Evolutionary conservation across 805 yeast genomes (phyloP).

Genomic region (Kodamaea kakaduensis): DNA sequence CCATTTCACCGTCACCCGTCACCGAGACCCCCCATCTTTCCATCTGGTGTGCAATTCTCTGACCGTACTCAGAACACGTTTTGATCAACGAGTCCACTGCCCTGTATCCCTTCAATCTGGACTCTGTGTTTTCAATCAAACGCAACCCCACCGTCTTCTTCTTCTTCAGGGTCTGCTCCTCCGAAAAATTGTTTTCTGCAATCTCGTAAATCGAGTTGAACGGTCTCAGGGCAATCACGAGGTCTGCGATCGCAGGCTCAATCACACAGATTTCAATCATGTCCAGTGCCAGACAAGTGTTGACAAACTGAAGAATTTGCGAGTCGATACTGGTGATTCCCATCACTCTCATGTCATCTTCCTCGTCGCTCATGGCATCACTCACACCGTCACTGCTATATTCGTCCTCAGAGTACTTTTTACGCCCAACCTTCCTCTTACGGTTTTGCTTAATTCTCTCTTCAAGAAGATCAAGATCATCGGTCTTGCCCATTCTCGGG

Average conservation of each 20-base stretch:
- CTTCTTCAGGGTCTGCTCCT: slow-evolving; percentile 18
- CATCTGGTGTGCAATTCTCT: slow-evolving; percentile 65
- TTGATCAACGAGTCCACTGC: slow-evolving; percentile 92
- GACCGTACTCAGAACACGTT: slow-evolving; percentile 76
- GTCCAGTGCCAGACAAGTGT: slow-evolving; percentile 70
- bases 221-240: slow-evolving; percentile 68
- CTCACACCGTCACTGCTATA: slow-evolving; percentile 43
- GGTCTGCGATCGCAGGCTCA: slow-evolving; percentile 59
- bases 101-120: slow-evolving; percentile 78
- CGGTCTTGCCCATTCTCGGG: slow-evolving; percentile 17
- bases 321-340: slow-evolving; percentile 52
- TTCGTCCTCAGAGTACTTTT: slow-evolving; percentile 34
- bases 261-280: slow-evolving; percentile 77
- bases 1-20: slow-evolving; percentile 66
- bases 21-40: slow-evolving; percentile 84
- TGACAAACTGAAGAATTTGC: slow-evolving; percentile 71
- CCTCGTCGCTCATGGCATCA: slow-evolving; percentile 48
- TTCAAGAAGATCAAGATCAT: slow-evolving; percentile 39
- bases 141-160: slow-evolving; percentile 63
- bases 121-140: slow-evolving; percentile 64
- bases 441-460: slow-evolving; percentile 34
- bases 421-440: slow-evolving; percentile 11
- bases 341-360: slow-evolving; percentile 28
- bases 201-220: slow-evolving; percentile 56
- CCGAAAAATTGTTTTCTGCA: slow-evolving; percentile 50